These are phyloP conservation scores for Podospora appendiculata DNA, from an alignment of 495 filamentous ascomycete genomes.

Conservation along the genomic window DNA sequence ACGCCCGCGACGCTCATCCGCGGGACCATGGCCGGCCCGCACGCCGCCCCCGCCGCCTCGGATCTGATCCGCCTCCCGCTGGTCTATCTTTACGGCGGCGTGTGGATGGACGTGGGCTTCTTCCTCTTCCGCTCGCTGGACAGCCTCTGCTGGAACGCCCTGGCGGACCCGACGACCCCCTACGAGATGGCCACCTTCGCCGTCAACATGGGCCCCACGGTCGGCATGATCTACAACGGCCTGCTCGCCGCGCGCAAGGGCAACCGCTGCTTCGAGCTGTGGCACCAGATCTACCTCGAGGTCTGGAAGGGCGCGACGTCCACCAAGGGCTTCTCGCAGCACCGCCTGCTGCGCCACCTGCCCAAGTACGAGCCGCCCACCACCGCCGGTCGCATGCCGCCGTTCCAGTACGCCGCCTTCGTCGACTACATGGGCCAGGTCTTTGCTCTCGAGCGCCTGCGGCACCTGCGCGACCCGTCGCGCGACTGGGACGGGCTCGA, in stretches of 20 bases:
- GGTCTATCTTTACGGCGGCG: constrained; percentile 28
- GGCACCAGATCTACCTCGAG: constrained; percentile 28
- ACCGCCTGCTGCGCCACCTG: constrained; percentile 27
- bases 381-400: constrained; percentile 11
- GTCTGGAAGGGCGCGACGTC: constrained; percentile 29
- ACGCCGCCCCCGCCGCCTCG: constrained; percentile 21
- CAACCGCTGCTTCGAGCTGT: constrained; percentile 30
- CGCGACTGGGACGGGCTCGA: no score
- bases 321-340: constrained; percentile 20
- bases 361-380: constrained; percentile 15
- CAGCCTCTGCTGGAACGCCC: constrained; percentile 34
- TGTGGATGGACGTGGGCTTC: constrained; percentile 33
- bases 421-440: no score
- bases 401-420: constrained; percentile 12
- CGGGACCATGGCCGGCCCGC: constrained; percentile 26
- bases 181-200: constrained; percentile 27
- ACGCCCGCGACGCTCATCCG: constrained; percentile 28
- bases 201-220: constrained; percentile 17
- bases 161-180: constrained; percentile 27
- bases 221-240: constrained; percentile 27
- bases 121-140: constrained; percentile 32
- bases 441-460: no score
- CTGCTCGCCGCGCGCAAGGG: constrained; percentile 30
- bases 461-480: no score
- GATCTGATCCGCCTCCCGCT: constrained; percentile 32